Conservation (phyloP, 2,329 filamentous ascomycete genomes). For the Akanthomyces muscarius region DNA sequence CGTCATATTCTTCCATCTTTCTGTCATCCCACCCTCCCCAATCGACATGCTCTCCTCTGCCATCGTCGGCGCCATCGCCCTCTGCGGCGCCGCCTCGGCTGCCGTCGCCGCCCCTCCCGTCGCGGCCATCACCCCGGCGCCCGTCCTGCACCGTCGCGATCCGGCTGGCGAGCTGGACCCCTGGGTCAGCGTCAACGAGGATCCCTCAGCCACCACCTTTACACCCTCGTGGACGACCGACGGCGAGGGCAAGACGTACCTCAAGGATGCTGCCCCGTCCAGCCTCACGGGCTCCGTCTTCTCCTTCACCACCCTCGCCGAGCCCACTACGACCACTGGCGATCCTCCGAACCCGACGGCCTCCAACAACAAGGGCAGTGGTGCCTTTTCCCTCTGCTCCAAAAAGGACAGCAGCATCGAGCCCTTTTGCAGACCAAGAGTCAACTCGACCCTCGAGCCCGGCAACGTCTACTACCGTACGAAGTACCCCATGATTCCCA, state of each 20-base stretch:
- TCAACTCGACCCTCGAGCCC: constrained; percentile 40
- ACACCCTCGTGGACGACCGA: constrained; percentile 47
- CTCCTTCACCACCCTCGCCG: constrained; percentile 33
- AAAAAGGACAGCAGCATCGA: constrained; percentile 44
- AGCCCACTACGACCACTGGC: constrained; percentile 39
- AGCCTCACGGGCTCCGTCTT: constrained; percentile 44
- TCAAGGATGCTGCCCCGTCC: constrained; percentile 39
- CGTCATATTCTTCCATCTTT: background rate
- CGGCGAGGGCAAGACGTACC: constrained; percentile 37
- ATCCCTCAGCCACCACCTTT: constrained; percentile 44
- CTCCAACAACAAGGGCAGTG: constrained; percentile 38
- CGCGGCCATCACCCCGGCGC: constrained; percentile 1
- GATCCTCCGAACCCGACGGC: constrained; percentile 44
- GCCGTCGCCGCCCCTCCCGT: background rate
- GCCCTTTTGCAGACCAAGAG: constrained; percentile 50
- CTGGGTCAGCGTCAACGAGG: constrained; percentile 50
- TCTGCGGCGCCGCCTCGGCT: constrained; percentile 1
- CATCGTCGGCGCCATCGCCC: constrained; percentile 5
- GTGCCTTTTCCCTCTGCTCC: constrained; percentile 48
- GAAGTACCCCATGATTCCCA: constrained; percentile 17
- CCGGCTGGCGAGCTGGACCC: constrained; percentile 37
- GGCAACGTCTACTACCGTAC: constrained; percentile 50
- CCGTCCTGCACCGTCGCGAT: constrained; percentile 22
- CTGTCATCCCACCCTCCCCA: background rate
- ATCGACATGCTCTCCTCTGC: constrained; percentile 12